These are phyloP conservation scores for Coniochaeta prunicola DNA, from an alignment of 2,329 filamentous ascomycete genomes.

Conservation along the genomic window DNA sequence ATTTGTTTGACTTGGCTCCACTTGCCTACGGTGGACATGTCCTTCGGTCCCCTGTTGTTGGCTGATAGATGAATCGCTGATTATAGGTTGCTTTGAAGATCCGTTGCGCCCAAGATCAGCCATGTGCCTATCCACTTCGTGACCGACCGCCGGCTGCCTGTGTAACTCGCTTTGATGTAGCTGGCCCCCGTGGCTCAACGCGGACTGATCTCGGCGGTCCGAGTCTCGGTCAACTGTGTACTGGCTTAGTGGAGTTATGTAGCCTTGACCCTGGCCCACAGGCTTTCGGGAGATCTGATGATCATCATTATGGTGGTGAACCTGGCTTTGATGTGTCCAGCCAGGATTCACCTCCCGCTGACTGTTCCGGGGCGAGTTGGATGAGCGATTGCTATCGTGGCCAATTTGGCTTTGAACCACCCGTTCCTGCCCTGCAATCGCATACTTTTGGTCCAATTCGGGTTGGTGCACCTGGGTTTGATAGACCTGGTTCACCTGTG, in stretches of 20 bases:
- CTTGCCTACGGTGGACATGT: background rate
- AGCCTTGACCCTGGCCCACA: background rate
- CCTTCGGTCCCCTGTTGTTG: background rate
- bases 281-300: background rate
- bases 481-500: background rate
- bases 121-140: background rate
- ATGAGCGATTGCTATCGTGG: background rate
- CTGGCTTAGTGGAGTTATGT: background rate
- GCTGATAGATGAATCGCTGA: too few relatives aligned
- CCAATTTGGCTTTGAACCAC: background rate
- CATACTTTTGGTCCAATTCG: background rate
- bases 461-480: background rate
- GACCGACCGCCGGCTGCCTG: background rate
- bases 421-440: background rate
- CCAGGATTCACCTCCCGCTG: background rate
- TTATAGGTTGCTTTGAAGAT: too few relatives aligned
- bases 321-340: background rate
- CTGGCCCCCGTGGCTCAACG: background rate
- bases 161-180: background rate
- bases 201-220: background rate
- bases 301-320: background rate
- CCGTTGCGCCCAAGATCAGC: too few relatives aligned
- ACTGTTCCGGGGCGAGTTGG: background rate
- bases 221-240: background rate
- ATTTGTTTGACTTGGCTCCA: background rate